Base-by-base conservation (phyloP, 2,329 filamentous ascomycete genomes). In the Sclerotinia nivalis region DNA sequence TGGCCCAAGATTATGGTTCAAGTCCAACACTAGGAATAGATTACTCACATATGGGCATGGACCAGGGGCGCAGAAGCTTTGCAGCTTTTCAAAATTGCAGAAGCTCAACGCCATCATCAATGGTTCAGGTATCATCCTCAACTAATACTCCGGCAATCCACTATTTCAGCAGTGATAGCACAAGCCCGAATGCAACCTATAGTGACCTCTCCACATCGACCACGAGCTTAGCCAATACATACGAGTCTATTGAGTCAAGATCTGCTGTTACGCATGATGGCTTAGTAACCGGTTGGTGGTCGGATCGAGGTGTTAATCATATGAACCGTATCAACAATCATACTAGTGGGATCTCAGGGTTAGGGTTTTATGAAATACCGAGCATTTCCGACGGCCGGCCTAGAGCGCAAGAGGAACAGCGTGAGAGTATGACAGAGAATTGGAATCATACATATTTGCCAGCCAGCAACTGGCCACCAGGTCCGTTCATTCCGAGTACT, bases 21-120 rank as follows among this genome's bases (percentile, higher is more conserved):
- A 75, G 70, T 40, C 70, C 73, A 50, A 74, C 74, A 69, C 71
- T 74, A 40, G 74, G 71, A 47, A 70, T 70, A 34, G 73, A 71
- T 55, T 77, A 76, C 68, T 62, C 72, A 6, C 71, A 73, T 62
- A 72, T 70, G 72, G 71, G 67, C 54, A 49, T 69, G 52, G 62
- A 64, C 20, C 71, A 70, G 40, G 64, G 72, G 40, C 69, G 71
- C 65, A 69, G 72, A 40, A 76, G 72, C 69, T 74, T 76, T 70
- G 69, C 72, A 4, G 72, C 73, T 37, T 74, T 76, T 20, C 50
- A 69, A 20, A 50, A 50, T 22, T 69, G 69, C 55, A 70, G 64
- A 69, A 71, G 69, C 60, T 71, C 52, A 7, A 58, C 71, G n/a
- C 50, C 25, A 22, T 37, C 37, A 12, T 49, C 52, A 74, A 74